Base-by-base conservation (phyloP, 257 asterid genomes). In the Solanum sejunctum region DNA sequence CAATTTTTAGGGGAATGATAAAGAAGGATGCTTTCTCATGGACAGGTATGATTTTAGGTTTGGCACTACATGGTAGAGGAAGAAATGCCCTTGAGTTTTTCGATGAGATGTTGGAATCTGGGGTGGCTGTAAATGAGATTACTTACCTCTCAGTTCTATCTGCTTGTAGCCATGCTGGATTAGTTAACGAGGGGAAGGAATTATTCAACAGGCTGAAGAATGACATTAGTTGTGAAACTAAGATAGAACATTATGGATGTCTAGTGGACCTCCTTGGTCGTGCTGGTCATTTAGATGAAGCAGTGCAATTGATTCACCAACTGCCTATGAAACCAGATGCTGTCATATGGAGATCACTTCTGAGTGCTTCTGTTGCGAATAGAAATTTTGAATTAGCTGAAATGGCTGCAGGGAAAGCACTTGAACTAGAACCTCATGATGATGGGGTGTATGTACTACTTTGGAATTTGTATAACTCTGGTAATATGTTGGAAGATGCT, bases 261-360 rank as follows among this genome's bases (percentile, higher is more conserved):
- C 90, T 93, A 93, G 93, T 93, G 26, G 95, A 95, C 80, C 97
- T 95, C 88, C 93, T 91, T 80, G 89, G 93, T 83, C 89, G 97
- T 80, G 97, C 95, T 12, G 97, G 97, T 28, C 80, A 63, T 81
- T 54, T 92, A 69, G 92, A 89, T 72, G 94, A 93, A 87, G 95
- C 95, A 52, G 36, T 86, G 28, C 20, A 10, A 36, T 57, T 95
- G 88, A 91, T 92, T 15, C 86, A 89, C 82, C 81, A 75, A 64
- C 91, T 95, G 95, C 97, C 97, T 6, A 85, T 92, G 92, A 90
- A 89, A 73, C 93, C 98, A 8, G 98, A 95, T 85, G 94, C 95
- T 69, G 91, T 90, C 7, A 93, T 95, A 81, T 93, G 98, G 97
- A 92, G 92, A 87, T 92, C 97, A 17, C 87, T 93, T 82, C 85